phyloP scores from a whole-genome alignment of 495 filamentous ascomycete genomes.

The Talaromyces thailandensis region DNA sequence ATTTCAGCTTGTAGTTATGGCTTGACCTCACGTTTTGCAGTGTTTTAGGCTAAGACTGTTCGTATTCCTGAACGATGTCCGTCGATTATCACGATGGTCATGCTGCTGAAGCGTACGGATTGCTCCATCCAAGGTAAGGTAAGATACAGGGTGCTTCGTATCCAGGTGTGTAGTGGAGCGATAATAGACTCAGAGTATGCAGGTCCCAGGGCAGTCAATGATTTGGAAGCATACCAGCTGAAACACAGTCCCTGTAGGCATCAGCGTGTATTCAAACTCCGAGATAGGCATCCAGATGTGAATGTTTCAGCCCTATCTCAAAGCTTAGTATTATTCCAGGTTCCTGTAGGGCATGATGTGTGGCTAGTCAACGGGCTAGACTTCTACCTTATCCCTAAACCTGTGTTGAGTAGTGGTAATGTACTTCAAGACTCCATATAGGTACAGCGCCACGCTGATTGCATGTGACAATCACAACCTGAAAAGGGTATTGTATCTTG shows the following conservation, averaged over 20 bases:
- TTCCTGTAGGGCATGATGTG: not conserved
- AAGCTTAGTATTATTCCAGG: not conserved
- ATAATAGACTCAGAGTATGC: not conserved
- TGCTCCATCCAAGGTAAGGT: too few relatives aligned
- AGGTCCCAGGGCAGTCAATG: not conserved
- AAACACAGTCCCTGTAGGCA: not conserved
- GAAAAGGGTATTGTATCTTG: not conserved
- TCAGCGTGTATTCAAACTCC: not conserved
- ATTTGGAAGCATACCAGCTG: not conserved
- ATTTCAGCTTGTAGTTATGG: too few relatives aligned
- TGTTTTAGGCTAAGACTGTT: too few relatives aligned
- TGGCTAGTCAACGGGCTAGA: too few relatives aligned
- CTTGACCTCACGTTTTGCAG: too few relatives aligned
- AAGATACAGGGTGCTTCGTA: too few relatives aligned
- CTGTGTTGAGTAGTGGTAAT: too few relatives aligned
- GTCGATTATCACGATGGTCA: too few relatives aligned
- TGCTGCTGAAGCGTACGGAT: too few relatives aligned
- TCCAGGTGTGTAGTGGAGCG: not conserved
- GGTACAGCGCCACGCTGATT: not conserved
- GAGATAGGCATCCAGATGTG: not conserved
- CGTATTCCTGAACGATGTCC: too few relatives aligned
- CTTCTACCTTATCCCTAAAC: too few relatives aligned
- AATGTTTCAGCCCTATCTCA: not conserved
- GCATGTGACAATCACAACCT: not conserved
- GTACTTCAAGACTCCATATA: too few relatives aligned